phyloP scores from a whole-genome alignment of 1,139 yeast genomes.

The Suhomyces kunorum region DNA sequence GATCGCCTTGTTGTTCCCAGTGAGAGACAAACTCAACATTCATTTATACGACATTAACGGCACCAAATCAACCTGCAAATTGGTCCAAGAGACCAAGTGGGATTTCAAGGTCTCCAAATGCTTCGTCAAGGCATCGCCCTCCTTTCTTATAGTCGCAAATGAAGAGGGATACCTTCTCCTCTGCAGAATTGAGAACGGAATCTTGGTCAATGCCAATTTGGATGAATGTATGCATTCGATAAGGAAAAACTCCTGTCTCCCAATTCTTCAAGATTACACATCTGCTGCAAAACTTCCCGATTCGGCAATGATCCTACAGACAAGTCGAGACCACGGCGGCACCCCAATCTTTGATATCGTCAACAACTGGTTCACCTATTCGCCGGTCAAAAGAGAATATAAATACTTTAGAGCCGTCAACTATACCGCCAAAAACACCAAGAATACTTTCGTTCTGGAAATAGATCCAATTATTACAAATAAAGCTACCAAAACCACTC shows the following conservation, averaged over 20 bases:
- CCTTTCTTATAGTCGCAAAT: conserved; percentile 27
- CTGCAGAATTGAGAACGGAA: conserved; percentile 16
- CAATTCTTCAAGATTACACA: conserved; percentile 18
- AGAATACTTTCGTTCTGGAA: conserved; percentile 10
- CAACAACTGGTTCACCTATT: conserved; percentile 54
- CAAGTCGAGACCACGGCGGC: conserved; percentile 38
- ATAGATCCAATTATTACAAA: conserved; percentile 18
- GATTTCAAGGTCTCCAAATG: conserved; percentile 1
- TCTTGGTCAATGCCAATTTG: conserved; percentile 20
- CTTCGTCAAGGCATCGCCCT: conserved; percentile 25
- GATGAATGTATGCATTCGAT: conserved; percentile 25
- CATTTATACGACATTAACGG: neutral
- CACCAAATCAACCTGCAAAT: neutral
- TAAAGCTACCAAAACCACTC: neutral
- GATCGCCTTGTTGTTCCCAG: neutral
- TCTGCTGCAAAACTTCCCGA: conserved; percentile 20
- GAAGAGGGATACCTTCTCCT: conserved; percentile 28
- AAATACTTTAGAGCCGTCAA: conserved; percentile 29
- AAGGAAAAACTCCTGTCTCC: conserved; percentile 28
- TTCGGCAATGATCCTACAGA: conserved; percentile 29
- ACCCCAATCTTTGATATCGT: conserved; percentile 51
- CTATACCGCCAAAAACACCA: conserved; percentile 6
- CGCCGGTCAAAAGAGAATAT: conserved; percentile 42
- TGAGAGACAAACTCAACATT: neutral
- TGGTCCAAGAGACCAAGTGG: neutral